Conservation (phyloP, 2,329 filamentous ascomycete genomes). For the Verticillium nubilum region DNA sequence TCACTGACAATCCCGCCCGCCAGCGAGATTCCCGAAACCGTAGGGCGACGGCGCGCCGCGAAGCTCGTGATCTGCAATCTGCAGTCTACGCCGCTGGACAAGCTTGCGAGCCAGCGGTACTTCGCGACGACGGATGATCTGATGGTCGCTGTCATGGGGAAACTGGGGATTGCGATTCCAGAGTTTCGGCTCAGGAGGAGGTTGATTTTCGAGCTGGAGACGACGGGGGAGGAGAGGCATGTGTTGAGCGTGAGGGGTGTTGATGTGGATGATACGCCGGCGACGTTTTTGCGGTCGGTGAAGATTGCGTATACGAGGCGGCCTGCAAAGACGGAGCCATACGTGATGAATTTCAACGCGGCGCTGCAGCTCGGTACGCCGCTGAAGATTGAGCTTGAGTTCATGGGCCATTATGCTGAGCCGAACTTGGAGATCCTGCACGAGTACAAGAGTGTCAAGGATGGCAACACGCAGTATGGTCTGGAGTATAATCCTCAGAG, state of each 20-base stretch:
- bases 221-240: slow-evolving; percentile 12
- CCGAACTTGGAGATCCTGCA: slow-evolving; percentile 27
- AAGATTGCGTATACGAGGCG: slow-evolving; percentile 31
- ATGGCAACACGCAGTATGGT: slow-evolving; percentile 14
- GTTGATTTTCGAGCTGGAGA: slow-evolving; percentile 22
- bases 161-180: slow-evolving; percentile 28
- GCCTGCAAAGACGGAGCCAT: slow-evolving; percentile 28
- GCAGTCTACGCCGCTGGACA: slow-evolving; percentile 35
- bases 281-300: slow-evolving; percentile 32
- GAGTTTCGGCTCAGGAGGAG: slow-evolving; percentile 29
- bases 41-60: slow-evolving; percentile 20
- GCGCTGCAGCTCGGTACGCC: slow-evolving; percentile 14
- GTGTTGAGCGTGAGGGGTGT: slow-evolving; percentile 26
- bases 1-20: slow-evolving; percentile 38
- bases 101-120: slow-evolving; percentile 23
- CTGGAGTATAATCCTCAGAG: slow-evolving; percentile 22
- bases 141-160: slow-evolving; percentile 33
- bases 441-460: slow-evolving; percentile 7
- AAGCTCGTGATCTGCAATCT: slow-evolving; percentile 40
- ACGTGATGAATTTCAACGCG: slow-evolving; percentile 27
- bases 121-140: slow-evolving; percentile 30
- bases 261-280: slow-evolving; percentile 34
- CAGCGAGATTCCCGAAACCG: slow-evolving; percentile 30
- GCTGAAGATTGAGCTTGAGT: slow-evolving; percentile 34
- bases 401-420: slow-evolving; percentile 42